These are phyloP conservation scores for Pyrenopolyporus hunteri DNA, from an alignment of 495 filamentous ascomycete species.

Conservation along the genomic window DNA sequence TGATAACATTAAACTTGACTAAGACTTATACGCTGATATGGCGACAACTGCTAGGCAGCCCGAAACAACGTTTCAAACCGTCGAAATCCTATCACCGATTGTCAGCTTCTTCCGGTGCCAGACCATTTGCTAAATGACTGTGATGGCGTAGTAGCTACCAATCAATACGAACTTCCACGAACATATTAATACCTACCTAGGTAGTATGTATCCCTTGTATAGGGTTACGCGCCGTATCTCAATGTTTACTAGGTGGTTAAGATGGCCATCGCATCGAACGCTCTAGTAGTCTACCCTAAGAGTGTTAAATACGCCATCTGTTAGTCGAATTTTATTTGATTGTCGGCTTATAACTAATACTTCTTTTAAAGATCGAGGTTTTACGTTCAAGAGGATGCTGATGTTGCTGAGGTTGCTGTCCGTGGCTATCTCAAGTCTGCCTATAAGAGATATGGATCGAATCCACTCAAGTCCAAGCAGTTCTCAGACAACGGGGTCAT, in stretches of 20 bases:
- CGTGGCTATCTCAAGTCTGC: constrained; percentile 80
- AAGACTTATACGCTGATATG: constrained; percentile 11
- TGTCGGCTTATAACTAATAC: constrained; percentile 10
- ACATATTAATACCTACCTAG: constrained; percentile 23
- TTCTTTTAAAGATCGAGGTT: constrained; percentile 58
- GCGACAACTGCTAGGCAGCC: constrained; percentile 12
- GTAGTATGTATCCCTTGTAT: constrained; percentile 6
- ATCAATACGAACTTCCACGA: constrained; percentile 20
- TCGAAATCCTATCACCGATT: constrained; percentile 14
- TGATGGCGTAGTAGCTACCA: constrained; percentile 15
- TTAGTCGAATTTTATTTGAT: constrained; percentile 6
- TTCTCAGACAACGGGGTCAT: constrained; percentile 81
- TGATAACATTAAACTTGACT: neutral
- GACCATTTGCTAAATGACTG: constrained; percentile 13
- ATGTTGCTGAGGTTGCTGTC: constrained; percentile 80
- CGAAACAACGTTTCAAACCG: constrained; percentile 26
- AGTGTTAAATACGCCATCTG: constrained; percentile 34
- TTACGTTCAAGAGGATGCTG: constrained; percentile 86
- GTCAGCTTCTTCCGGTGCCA: constrained; percentile 26
- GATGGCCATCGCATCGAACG: constrained; percentile 26
- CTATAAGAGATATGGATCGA: constrained; percentile 73
- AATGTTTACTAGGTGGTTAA: constrained; percentile 12
- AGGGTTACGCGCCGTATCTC: neutral
- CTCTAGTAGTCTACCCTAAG: constrained; percentile 17
- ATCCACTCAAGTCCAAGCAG: constrained; percentile 66